These are phyloP conservation scores for Medicago ruthenica DNA, from an alignment of 306 rosid species.

Conservation along the genomic window DNA sequence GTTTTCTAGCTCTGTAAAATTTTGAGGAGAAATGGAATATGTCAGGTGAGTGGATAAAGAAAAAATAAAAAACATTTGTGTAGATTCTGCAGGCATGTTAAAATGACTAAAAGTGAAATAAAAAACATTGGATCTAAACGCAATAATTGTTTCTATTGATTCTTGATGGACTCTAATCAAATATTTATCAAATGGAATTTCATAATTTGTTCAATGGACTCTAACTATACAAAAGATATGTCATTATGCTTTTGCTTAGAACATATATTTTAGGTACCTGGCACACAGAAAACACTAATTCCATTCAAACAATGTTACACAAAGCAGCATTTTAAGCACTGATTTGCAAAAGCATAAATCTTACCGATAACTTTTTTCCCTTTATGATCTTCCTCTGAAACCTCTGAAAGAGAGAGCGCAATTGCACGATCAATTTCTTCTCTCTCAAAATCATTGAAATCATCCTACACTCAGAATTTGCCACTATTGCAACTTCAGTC, in stretches of 20 bases:
- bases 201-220: slow-evolving; percentile 26
- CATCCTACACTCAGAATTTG: slow-evolving; percentile 70
- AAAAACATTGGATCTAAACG: no score
- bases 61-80: no score
- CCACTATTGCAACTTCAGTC: slow-evolving; percentile 46
- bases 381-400: slow-evolving; percentile 72
- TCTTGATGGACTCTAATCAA: no score
- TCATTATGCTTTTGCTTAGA: slow-evolving; percentile 21
- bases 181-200: slow-evolving; percentile 30
- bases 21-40: no score
- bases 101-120: no score
- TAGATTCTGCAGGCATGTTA: no score
- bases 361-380: slow-evolving; percentile 76
- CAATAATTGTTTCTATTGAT: no score
- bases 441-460: slow-evolving; percentile 58
- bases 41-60: no score
- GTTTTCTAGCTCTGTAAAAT: no score
- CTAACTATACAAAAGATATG: slow-evolving; percentile 24
- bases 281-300: slow-evolving; percentile 1
- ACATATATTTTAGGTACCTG: slow-evolving; percentile 12
- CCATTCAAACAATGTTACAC: not conserved
- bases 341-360: slow-evolving; percentile 40
- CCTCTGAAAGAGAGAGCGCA: slow-evolving; percentile 83
- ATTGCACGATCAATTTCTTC: slow-evolving; percentile 78
- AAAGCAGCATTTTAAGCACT: slow-evolving; percentile 8